Evolutionary conservation across 2,329 filamentous ascomycete species (phyloP).

Genomic region (Dothideomycetidae sp.): DNA sequence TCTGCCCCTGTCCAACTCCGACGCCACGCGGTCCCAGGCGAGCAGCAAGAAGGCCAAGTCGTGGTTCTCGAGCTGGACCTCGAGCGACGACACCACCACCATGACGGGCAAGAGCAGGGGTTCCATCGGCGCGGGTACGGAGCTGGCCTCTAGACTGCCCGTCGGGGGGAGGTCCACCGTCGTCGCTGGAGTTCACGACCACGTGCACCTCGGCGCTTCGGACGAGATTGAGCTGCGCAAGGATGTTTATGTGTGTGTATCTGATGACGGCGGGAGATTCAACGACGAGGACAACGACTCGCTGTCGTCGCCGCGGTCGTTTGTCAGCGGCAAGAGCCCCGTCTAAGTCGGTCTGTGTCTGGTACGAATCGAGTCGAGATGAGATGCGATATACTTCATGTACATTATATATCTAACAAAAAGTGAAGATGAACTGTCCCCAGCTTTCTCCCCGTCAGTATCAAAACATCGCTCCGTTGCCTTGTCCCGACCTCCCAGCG

Average conservation of each 20-base stretch:
- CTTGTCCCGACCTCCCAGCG: too few species aligned
- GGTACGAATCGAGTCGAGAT: too few species aligned
- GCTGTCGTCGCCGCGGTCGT: not conserved
- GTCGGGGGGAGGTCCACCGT: not conserved
- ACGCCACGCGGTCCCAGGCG: not conserved
- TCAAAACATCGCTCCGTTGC: too few species aligned
- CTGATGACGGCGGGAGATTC: constrained; percentile 4
- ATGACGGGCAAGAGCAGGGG: not conserved
- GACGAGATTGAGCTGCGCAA: constrained; percentile 9
- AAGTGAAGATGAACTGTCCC: too few species aligned
- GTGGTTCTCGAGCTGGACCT: constrained; percentile 5
- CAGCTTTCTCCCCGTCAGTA: too few species aligned
- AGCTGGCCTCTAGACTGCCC: not conserved
- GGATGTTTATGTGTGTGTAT: constrained; percentile 4
- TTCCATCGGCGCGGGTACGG: not conserved
- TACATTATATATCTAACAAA: too few species aligned
- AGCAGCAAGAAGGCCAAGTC: constrained; percentile 5
- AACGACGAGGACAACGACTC: not conserved
- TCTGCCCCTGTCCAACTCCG: not conserved
- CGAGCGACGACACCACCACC: not conserved
- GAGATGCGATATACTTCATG: not conserved
- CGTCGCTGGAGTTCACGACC: too few species aligned
- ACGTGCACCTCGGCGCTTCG: not conserved
- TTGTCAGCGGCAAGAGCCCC: not conserved
- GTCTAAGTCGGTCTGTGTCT: not conserved